Conservation (phyloP, 2,329 filamentous ascomycete genomes). For the Cytospora mali region DNA sequence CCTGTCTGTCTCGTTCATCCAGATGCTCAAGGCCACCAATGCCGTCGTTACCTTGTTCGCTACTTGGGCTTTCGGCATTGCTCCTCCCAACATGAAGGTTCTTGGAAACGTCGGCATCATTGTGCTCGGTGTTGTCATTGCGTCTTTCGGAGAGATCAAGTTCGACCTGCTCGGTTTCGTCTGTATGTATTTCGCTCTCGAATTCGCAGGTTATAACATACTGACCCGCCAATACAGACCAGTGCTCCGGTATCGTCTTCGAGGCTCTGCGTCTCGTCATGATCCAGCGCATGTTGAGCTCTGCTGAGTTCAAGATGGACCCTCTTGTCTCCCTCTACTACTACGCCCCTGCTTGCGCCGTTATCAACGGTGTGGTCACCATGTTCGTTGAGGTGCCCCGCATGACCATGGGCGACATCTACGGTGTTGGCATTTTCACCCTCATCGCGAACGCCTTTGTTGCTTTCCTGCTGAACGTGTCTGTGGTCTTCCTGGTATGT, state of each 20-base stretch:
- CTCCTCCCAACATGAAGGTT: conserved; percentile 76
- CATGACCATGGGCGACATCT: conserved; percentile 66
- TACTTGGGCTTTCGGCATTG: conserved; percentile 80
- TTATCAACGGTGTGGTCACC: conserved; percentile 73
- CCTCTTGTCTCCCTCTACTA: conserved; percentile 84
- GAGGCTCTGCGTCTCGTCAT: conserved; percentile 77
- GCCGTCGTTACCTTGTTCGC: conserved; percentile 85
- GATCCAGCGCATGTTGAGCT: conserved; percentile 75
- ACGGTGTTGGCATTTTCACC: conserved; percentile 68
- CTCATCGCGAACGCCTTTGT: conserved; percentile 72
- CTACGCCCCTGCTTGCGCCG: conserved; percentile 76
- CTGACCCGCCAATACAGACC: conserved; percentile 48
- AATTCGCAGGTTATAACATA: not conserved
- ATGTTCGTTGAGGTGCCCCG: conserved; percentile 69
- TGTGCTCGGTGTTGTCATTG: conserved; percentile 86
- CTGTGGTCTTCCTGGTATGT: conserved; percentile 77
- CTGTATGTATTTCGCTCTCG: conserved; percentile 39
- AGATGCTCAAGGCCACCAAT: conserved; percentile 96
- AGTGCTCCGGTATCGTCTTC: conserved; percentile 72
- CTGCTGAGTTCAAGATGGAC: conserved; percentile 83
- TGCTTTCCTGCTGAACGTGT: conserved; percentile 77
- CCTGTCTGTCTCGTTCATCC: conserved; percentile 88
- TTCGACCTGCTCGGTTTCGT: conserved; percentile 77
- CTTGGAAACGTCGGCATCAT: conserved; percentile 89
- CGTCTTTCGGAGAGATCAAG: conserved; percentile 87